Evolutionary conservation across 345 rosid species (phyloP), one percentile per base, ranked within the genome.

Genomic region (Chamaenerion angustifolium): DNA sequence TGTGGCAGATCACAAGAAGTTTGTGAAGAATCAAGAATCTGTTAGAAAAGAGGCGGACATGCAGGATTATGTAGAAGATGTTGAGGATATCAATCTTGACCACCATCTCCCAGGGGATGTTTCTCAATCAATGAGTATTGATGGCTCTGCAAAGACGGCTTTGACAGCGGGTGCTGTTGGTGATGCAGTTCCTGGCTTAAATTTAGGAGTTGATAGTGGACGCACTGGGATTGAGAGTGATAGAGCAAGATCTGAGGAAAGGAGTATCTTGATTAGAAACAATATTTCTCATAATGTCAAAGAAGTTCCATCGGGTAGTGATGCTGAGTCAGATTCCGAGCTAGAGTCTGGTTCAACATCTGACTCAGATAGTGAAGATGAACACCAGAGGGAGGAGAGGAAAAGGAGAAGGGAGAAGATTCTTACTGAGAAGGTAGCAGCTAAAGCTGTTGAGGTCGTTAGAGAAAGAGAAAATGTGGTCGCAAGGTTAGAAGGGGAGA

Each of bases 401-500:
- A 79, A 75, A 69, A 73, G 62, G 58, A 75, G 71, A 62, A 76
- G 79, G 68, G 80, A 81, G 75, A 71, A 69, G 70, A 51, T 83
- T 64, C 73, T 86, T 51, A 80, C 94, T 52, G 94, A 86, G 71
- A 74, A 65, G 69, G 81, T 75, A 17, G 92, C 92, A 18, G 82
- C 87, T 58, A 86, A 80, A 72, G 85, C 92, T 56, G 73, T 64
- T 40, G 82, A 67, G 48, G 83, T 73, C 43, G 80, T 86, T 59
- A 83, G 75, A 75, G 94, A 86, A 67, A 76, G 76, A 48, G 98
- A 90, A 68, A 78, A 90, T 66, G 56, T 63, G 70, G 84, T 86
- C 57, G 98, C 98, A 25, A 79, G 80, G 69, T 73, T 86, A 58
- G 95, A 90, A 67, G 98, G 98, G 12, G 95, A 90, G 72, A 90